Base-by-base conservation (phyloP, 768 basidiomycete species). In the Kwoniella dejecticola region DNA sequence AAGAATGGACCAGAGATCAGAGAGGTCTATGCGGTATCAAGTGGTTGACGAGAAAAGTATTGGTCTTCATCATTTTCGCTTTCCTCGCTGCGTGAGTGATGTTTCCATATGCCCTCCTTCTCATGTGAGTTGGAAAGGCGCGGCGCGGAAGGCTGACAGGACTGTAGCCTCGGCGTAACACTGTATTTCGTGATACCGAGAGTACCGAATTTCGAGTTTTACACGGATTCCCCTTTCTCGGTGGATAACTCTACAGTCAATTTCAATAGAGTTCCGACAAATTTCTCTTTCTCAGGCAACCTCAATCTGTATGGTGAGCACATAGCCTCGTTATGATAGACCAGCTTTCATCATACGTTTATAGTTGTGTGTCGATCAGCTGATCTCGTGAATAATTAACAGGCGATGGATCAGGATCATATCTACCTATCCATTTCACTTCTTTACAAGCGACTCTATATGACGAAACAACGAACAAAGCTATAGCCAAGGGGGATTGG, bases 251-350 rank as follows among this genome's bases (percentile, higher is more conserved):
- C 68, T 26, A 77, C 78, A 4, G 59, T 71, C 83, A 85, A 27
- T 15, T 95, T 97, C 81, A 86, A 84, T 33, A 85, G 89, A 60
- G 77, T 82, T 1, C 92, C 91, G 0, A 87, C 93, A 56, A 95
- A 95, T 79, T 97, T 95, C 79, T 85, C 88, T 33, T 97, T 97
- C 83, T 85, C 89, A 2, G 90, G 87, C 0, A 82, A 83, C 44
- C 85, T 91, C 17, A 83, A 87, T 21, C 81, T 97, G 11, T 84
- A 90, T n/a, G 78, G 78, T 78, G 17, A 60, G 76, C 56, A n/a
- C n/a, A n/a, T n/a, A n/a, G n/a, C n/a, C n/a, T n/a, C n/a, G n/a
- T n/a, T n/a, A n/a, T n/a, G n/a, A n/a, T n/a, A n/a, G n/a, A n/a
- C n/a, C n/a, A n/a, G n/a, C n/a, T n/a, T n/a, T n/a, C n/a, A n/a